Evolutionary conservation across 1,284 basidiomycete genomes (phyloP).

Genomic region (Sanghuangporus sanghuang): DNA sequence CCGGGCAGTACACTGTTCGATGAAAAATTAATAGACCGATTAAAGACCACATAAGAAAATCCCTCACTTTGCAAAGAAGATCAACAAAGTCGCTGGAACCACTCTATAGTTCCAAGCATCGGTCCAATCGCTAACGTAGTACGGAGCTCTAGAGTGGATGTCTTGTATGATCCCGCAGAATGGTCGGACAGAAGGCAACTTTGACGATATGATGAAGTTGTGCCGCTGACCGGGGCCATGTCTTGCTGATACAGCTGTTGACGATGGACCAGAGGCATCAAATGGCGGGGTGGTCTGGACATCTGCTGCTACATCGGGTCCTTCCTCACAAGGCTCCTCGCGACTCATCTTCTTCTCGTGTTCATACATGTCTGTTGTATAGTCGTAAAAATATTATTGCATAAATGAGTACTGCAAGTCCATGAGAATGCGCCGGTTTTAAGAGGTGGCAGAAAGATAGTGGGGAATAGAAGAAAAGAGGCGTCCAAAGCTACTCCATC

Average conservation of each 20-base stretch:
- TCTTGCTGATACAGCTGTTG: conserved; percentile 23
- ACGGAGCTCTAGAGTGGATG: conserved; percentile 72
- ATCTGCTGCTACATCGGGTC: not conserved
- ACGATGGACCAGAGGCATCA: conserved; percentile 5
- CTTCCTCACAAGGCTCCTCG: not conserved
- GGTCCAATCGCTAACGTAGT: conserved; percentile 81
- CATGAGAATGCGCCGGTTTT: not conserved
- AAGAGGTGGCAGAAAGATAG: not conserved
- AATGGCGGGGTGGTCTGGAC: not conserved
- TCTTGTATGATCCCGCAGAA: conserved; percentile 77
- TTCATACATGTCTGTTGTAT: not conserved
- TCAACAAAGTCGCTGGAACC: conserved; percentile 67
- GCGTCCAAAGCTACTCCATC: not conserved
- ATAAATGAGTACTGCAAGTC: not conserved
- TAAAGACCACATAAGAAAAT: conserved; percentile 13
- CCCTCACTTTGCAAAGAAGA: conserved; percentile 75
- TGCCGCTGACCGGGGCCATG: conserved; percentile 14
- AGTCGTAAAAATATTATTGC: not conserved
- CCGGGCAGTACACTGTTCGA: conserved; percentile 72
- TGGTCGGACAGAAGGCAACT: conserved; percentile 28
- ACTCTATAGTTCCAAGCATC: conserved; percentile 89
- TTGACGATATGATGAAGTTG: conserved; percentile 8
- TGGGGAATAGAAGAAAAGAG: not conserved
- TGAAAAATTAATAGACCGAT: conserved; percentile 3
- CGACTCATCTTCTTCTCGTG: not conserved